phyloP scores from a whole-genome alignment of 305 asterid species.

The Fraxinus latifolia region DNA sequence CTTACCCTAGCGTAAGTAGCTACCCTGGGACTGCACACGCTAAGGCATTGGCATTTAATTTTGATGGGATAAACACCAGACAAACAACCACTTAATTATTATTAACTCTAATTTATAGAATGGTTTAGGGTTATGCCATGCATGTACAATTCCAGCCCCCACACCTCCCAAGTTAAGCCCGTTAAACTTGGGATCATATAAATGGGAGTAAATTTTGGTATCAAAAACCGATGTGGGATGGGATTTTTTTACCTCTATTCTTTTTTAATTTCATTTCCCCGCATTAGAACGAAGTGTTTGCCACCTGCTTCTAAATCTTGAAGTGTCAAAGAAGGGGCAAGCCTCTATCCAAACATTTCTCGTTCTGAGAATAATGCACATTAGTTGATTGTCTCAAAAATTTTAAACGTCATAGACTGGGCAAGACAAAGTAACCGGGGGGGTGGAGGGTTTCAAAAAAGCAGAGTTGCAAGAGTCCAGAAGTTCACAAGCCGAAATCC shows the following conservation, averaged over 20 bases:
- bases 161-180: not conserved
- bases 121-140: not conserved
- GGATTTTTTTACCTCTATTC: too few species aligned
- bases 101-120: not conserved
- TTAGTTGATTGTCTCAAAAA: not conserved
- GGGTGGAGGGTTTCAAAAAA: not conserved
- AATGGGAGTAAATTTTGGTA: not conserved
- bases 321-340: not conserved
- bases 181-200: not conserved
- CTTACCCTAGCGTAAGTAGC: too few species aligned
- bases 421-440: not conserved
- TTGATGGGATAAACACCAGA: not conserved
- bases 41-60: not conserved
- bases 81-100: not conserved
- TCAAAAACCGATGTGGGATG: not conserved
- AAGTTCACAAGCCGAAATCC: conserved; percentile 47
- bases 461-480: not conserved
- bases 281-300: not conserved
- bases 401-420: not conserved
- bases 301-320: not conserved
- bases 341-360: not conserved
- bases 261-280: too few species aligned
- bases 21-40: not conserved
- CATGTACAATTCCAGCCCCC: not conserved
- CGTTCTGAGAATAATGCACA: not conserved